phyloP scores from a whole-genome alignment of 2,329 filamentous ascomycete species.

The Colletotrichum simmondsii region DNA sequence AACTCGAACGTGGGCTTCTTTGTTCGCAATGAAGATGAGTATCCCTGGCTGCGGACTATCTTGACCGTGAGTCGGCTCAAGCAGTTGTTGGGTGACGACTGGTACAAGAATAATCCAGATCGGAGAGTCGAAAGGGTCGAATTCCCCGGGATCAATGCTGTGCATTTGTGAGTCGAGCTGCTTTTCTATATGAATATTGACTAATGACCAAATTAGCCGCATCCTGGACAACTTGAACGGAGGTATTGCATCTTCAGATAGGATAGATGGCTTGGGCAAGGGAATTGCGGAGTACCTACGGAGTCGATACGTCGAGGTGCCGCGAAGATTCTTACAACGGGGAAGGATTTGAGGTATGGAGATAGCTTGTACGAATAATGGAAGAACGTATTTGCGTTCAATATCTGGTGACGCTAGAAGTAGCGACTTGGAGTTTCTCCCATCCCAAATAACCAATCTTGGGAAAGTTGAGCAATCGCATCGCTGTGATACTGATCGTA shows the following conservation, averaged over 20 bases:
- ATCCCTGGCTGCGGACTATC: slow-evolving; percentile 49
- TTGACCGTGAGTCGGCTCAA: slow-evolving; percentile 42
- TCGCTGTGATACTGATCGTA: slow-evolving; percentile 38
- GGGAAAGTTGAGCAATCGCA: slow-evolving; percentile 38
- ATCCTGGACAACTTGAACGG: slow-evolving; percentile 33
- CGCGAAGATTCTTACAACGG: slow-evolving; percentile 45
- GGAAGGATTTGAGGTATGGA: slow-evolving; percentile 33
- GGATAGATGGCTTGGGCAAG: slow-evolving; percentile 48
- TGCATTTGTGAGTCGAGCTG: slow-evolving; percentile 28
- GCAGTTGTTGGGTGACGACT: slow-evolving; percentile 41
- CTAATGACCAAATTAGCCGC: not conserved
- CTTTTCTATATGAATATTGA: not conserved
- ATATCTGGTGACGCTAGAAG: not conserved
- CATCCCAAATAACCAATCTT: slow-evolving; percentile 38
- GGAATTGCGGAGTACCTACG: slow-evolving; percentile 48
- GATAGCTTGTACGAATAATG: too few species aligned
- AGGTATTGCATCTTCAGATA: slow-evolving; percentile 32
- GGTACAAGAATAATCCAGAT: slow-evolving; percentile 20
- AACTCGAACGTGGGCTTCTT: slow-evolving; percentile 54
- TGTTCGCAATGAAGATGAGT: slow-evolving; percentile 50
- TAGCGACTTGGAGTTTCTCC: slow-evolving; percentile 20
- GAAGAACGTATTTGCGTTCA: slow-evolving; percentile 31
- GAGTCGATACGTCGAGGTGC: slow-evolving; percentile 48
- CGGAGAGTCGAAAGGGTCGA: slow-evolving; percentile 19
- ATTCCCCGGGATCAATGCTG: slow-evolving; percentile 28